Conservation (phyloP, 768 basidiomycete species). For the Gloeopeniophorella convolvens region DNA sequence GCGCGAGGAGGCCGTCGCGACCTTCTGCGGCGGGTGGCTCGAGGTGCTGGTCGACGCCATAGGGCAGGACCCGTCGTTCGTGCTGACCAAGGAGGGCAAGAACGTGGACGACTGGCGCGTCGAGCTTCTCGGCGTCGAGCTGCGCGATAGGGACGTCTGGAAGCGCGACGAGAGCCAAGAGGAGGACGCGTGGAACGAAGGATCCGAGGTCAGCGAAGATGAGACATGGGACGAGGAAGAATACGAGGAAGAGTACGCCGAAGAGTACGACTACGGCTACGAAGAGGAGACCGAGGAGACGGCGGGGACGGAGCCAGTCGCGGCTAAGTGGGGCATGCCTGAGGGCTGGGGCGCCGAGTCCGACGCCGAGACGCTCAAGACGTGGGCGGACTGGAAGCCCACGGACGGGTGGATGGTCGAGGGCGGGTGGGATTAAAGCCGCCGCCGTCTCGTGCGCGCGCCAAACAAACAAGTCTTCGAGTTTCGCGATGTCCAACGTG, state of each 20-base stretch:
- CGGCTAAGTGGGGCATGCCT: background rate
- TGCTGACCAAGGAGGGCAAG: slow-evolving; percentile 5
- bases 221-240: background rate
- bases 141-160: slow-evolving; percentile 16
- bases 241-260: background rate
- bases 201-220: background rate
- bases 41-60: slow-evolving; percentile 45
- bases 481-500: background rate
- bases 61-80: slow-evolving; percentile 25
- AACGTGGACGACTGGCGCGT: slow-evolving; percentile 21
- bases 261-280: background rate
- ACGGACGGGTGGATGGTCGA: background rate
- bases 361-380: background rate
- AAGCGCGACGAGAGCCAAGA: background rate
- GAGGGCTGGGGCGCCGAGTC: background rate
- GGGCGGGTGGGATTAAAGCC: background rate
- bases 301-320: background rate
- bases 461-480: too few species aligned
- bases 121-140: slow-evolving; percentile 23
- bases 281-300: background rate
- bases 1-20: slow-evolving; percentile 40
- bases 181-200: slow-evolving; percentile 9
- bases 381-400: slow-evolving; percentile 7
- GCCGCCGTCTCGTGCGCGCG: too few species aligned
- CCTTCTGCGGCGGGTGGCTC: slow-evolving; percentile 56